phyloP scores from a whole-genome alignment of 2,329 filamentous ascomycete species.

The Pseudogymnoascus sp. region DNA sequence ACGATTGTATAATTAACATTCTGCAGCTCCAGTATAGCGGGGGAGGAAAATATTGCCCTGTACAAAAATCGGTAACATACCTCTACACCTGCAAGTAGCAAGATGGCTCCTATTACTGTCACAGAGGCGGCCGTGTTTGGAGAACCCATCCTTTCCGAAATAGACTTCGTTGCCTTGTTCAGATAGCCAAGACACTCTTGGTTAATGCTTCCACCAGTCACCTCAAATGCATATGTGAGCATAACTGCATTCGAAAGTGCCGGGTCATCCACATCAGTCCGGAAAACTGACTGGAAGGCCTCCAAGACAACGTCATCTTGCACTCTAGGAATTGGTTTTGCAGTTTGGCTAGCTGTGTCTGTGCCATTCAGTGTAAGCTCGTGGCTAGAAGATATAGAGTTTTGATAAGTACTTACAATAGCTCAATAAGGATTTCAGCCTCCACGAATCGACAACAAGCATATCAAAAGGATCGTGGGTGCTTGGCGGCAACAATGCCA shows the following conservation, averaged over 20 bases:
- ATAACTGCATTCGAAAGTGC: conserved; percentile 34
- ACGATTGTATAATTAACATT: neutral
- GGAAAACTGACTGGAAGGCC: conserved; percentile 31
- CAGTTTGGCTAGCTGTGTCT: conserved; percentile 24
- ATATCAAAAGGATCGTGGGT: conserved; percentile 19
- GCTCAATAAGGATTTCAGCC: conserved; percentile 17
- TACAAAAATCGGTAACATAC: conserved; percentile 24
- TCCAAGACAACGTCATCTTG: conserved; percentile 31
- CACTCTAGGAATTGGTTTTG: conserved; percentile 32
- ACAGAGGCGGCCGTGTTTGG: conserved; percentile 25
- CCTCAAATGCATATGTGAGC: conserved; percentile 32
- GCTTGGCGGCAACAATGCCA: too few species aligned
- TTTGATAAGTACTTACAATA: conserved; percentile 16
- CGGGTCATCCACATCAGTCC: conserved; percentile 27
- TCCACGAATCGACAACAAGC: conserved; percentile 20
- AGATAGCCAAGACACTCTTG: conserved; percentile 32
- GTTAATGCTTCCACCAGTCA: conserved; percentile 22
- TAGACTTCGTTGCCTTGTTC: conserved; percentile 25
- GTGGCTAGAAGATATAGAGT: too few species aligned
- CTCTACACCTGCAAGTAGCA: conserved; percentile 36
- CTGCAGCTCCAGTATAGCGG: too few species aligned
- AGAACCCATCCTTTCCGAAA: conserved; percentile 30
- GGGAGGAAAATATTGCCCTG: too few species aligned
- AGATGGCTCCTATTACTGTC: conserved; percentile 34
- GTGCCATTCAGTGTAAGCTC: conserved; percentile 11